Evolutionary conservation across 2,329 filamentous ascomycete genomes (phyloP).

Genomic region (Eutypella sp.): DNA sequence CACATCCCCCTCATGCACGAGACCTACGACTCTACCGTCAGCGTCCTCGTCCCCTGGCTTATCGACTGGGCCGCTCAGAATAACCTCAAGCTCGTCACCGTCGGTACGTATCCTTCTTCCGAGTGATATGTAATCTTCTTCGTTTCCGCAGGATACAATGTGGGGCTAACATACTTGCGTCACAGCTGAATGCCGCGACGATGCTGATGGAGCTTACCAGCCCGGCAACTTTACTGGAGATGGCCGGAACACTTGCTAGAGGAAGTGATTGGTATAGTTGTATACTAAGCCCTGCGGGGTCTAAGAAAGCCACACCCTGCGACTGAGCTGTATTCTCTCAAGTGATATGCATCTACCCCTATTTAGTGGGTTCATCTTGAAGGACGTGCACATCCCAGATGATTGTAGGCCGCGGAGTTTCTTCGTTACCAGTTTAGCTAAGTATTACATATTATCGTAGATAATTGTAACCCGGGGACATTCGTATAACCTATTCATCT

Average conservation of each 20-base stretch:
- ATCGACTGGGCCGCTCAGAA: slow-evolving; percentile 47
- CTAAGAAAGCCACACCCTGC: too few relatives aligned
- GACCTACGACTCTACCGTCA: slow-evolving; percentile 45
- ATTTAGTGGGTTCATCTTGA: too few relatives aligned
- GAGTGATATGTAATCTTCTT: too few relatives aligned
- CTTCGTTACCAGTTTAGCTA: too few relatives aligned
- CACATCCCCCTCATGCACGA: slow-evolving; percentile 57
- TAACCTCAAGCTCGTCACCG: slow-evolving; percentile 43
- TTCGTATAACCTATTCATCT: too few relatives aligned
- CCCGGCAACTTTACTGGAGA: slow-evolving; percentile 32
- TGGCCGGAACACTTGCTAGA: slow-evolving; percentile 27
- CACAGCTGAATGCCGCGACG: slow-evolving; percentile 38
- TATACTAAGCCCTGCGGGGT: too few relatives aligned
- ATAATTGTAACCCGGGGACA: too few relatives aligned
- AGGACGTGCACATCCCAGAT: too few relatives aligned
- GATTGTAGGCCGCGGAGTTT: too few relatives aligned
- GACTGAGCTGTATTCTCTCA: too few relatives aligned
- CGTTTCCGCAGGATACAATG: not conserved
- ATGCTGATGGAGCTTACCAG: slow-evolving; percentile 36
- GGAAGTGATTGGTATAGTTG: not conserved
- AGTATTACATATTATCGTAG: too few relatives aligned
- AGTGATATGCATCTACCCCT: too few relatives aligned
- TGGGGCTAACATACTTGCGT: slow-evolving; percentile 6
- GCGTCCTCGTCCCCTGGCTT: slow-evolving; percentile 43
- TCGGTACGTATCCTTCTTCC: slow-evolving; percentile 35